phyloP scores from a whole-genome alignment of 1,139 yeast genomes.

The Candida glucosophila region DNA sequence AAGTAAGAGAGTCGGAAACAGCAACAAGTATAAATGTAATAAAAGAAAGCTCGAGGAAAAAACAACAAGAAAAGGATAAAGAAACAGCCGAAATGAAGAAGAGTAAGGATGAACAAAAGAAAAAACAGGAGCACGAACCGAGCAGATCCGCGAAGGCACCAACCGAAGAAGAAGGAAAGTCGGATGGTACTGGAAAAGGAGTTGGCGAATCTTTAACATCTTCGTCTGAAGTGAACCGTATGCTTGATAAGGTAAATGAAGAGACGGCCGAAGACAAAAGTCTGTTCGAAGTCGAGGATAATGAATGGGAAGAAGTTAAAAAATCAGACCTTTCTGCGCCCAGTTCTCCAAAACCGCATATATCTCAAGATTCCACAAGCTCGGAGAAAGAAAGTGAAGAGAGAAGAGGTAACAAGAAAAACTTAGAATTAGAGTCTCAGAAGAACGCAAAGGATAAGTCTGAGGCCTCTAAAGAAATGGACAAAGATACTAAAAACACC shows the following conservation, averaged over 20 bases:
- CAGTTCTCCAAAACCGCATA: no score
- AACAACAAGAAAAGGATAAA: conserved; percentile 12
- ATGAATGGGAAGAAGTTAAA: conserved; percentile 35
- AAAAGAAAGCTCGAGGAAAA: conserved; percentile 15
- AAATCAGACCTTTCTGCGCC: conserved; percentile 16
- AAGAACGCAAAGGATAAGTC: no score
- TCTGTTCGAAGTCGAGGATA: conserved; percentile 20
- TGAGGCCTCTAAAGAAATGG: not conserved
- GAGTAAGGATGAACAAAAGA: conserved; percentile 1
- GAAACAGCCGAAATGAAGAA: conserved; percentile 5
- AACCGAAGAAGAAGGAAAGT: conserved; percentile 8
- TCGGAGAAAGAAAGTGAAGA: conserved; percentile 6
- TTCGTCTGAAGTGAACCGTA: conserved; percentile 27
- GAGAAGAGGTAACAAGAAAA: not conserved
- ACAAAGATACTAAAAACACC: conserved; percentile 5
- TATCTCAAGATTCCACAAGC: no score
- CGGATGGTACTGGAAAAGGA: conserved; percentile 12
- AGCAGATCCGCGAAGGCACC: conserved; percentile 3
- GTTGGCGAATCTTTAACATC: conserved; percentile 36
- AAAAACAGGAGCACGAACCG: conserved; percentile 4
- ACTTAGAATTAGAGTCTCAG: not conserved
- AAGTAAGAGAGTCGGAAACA: conserved; percentile 26
- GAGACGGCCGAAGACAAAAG: conserved; percentile 32
- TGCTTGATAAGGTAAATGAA: conserved; percentile 32
- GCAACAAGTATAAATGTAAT: conserved; percentile 17